These are phyloP conservation scores for Dryadomyces sulphureus DNA, from an alignment of 2,329 filamentous ascomycete species.

Conservation along the genomic window DNA sequence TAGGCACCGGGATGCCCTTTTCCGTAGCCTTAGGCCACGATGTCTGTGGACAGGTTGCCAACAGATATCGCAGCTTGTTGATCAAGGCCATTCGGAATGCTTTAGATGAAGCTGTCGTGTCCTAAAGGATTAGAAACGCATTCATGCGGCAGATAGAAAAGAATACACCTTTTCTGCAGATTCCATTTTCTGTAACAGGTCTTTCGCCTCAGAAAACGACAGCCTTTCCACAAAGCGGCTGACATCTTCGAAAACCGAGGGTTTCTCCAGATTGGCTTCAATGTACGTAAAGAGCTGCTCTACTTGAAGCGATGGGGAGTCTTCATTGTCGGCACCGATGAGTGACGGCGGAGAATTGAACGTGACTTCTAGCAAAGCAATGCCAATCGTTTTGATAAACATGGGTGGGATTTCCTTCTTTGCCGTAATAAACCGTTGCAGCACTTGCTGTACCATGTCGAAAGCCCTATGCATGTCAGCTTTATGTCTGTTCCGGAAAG, in stretches of 20 bases:
- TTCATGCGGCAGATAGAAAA: no score
- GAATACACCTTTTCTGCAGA: not conserved
- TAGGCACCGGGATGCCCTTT: not conserved
- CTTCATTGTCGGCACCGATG: slow-evolving; percentile 5
- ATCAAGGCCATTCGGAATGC: slow-evolving; percentile 19
- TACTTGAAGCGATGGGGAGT: slow-evolving; percentile 14
- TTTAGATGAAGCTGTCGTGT: not conserved
- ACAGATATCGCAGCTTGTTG: slow-evolving; percentile 29
- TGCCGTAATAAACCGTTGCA: slow-evolving; percentile 15
- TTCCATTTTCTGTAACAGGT: slow-evolving; percentile 18
- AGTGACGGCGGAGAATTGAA: slow-evolving; percentile 15
- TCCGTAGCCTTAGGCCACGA: slow-evolving; percentile 4
- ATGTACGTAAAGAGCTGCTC: slow-evolving; percentile 19
- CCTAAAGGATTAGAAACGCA: not conserved
- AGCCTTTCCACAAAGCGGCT: slow-evolving; percentile 29
- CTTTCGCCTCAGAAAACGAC: slow-evolving; percentile 22
- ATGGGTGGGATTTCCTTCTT: slow-evolving; percentile 15
- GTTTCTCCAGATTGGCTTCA: slow-evolving; percentile 17
- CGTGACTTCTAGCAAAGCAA: slow-evolving; percentile 18
- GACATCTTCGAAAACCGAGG: slow-evolving; percentile 29
- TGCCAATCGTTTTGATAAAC: slow-evolving; percentile 20
- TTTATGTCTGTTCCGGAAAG: not conserved
- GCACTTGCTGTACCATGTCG: slow-evolving; percentile 13
- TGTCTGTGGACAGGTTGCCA: slow-evolving; percentile 23
- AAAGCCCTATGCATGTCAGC: slow-evolving; percentile 13